Evolutionary conservation across 2,329 filamentous ascomycete species (phyloP), one percentile per base, ranked within the genome.

Genomic region (Xylaria sp.): DNA sequence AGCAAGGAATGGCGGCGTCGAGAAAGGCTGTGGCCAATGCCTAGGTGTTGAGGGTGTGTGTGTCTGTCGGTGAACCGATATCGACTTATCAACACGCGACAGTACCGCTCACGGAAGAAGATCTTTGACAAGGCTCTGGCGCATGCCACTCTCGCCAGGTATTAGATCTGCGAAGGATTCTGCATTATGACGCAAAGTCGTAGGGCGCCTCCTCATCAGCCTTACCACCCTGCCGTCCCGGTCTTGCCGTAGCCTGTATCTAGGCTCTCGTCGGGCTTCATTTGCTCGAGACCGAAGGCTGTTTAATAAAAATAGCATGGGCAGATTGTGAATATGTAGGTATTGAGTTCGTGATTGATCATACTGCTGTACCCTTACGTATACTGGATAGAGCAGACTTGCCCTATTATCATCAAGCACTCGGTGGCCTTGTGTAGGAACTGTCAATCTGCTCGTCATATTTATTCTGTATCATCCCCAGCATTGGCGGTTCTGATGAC

Each of bases 151-250:
- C 50, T 44, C 50, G 6, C 18, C n/a, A n/a, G 51, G 51, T 12
- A 51, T 46, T 46, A 18, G 67, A 67, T 69, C 60, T 54, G 59
- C 67, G 51, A 58, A 69, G 67, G 67, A 69, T 67, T 69, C 59
- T 64, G 60, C 50, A 13, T 41, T 39, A 67, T 69, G 67, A 69
- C 67, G 67, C 67, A 63, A 64, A 46, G 2, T 8, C 10, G 15
- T 62, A 28, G 57, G 37, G 34, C 23, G 8, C 12, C 55, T 25
- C 59, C 37, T 41, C 23, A 52, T 52, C 48, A 64, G 60, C 65
- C 65, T 62, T 66, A 48, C 37, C 48, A 34, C 34, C 23, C 46
- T 46, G 6, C 41, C 18, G 41, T 52, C 44, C 54, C 44, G 46
- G n/a, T 23, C 52, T 65, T 46, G 25, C 25, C 34, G 37, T 39